Evolutionary conservation across 192 early-diverging fungal species (phyloP).

Genomic region (Linnemannia schmuckeri): DNA sequence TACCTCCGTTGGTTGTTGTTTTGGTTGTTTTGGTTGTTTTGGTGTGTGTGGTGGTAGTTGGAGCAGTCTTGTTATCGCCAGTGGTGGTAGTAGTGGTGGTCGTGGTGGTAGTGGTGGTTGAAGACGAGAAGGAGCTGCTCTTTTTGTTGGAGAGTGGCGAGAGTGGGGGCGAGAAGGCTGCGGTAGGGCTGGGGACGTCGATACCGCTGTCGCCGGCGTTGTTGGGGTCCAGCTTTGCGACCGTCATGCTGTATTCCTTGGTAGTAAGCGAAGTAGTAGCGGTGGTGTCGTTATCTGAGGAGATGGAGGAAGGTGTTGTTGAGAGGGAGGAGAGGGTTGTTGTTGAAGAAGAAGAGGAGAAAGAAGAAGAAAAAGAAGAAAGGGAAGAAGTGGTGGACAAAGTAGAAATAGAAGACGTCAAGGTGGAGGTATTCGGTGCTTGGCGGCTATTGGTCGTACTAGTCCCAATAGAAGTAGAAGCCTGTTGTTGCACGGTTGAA

Average conservation of each 20-base stretch:
- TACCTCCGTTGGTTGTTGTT: background rate
- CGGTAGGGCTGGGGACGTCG: background rate
- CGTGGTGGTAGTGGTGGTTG: background rate
- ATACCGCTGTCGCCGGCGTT: background rate
- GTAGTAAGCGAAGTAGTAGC: background rate
- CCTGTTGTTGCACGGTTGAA: background rate
- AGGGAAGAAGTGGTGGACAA: background rate
- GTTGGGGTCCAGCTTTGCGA: conserved; percentile 33
- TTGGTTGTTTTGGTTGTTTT: conserved; percentile 20
- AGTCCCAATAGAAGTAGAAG: too few species aligned
- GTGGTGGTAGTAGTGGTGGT: conserved; percentile 14
- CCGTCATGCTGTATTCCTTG: conserved; percentile 29
- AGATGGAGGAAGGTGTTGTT: background rate
- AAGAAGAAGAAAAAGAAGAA: conserved; percentile 14
- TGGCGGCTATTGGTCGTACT: background rate
- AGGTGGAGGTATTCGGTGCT: conserved; percentile 1
- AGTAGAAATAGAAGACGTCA: background rate
- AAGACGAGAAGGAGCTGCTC: background rate
- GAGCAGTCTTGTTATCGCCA: background rate
- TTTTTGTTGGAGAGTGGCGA: conserved; percentile 22
- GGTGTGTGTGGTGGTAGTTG: conserved; percentile 21
- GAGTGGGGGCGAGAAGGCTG: background rate
- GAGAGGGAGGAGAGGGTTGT: conserved; percentile 14
- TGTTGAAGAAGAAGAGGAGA: conserved; percentile 5
- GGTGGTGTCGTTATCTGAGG: conserved; percentile 4